Evolutionary conservation across 2,329 filamentous ascomycete species (phyloP), one percentile per base, ranked within the genome.

Genomic region (Ampelomyces quisqualis): DNA sequence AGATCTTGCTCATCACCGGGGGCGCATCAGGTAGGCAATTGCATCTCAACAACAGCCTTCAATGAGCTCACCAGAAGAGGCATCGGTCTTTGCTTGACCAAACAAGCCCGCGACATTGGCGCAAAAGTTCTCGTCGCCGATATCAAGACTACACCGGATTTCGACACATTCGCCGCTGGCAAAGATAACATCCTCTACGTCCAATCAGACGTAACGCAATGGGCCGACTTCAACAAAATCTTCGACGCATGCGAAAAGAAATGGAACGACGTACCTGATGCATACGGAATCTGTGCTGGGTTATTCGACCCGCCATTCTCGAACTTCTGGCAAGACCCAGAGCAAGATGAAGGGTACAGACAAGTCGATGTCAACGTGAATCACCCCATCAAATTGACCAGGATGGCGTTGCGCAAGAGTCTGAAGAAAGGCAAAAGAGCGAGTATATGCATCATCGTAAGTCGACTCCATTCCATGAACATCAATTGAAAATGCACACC

Each of bases 1-100:
- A 62, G 33, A 62, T 68, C 42, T 53, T 65, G 13, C 50, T 64
- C 1, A 57, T 69, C 35, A 68, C 65, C 0, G 65, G 66, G 14
- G 66, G 62, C 9, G 65, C 63, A 40, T 68, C 63, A 38, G 62
- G 60, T 62, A 43, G 11, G 8, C 18, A 34, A 23, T 21, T 34
- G 18, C 7, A 9, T 13, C 11, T 11, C 30, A 10, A 14, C 22
- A 15, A n/a, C 11, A 22, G 8, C 7, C 28, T 19, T 7, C 14
- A 14, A 32, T 14, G 47, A 27, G 3, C 27, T 39, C 22, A 41
- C 33, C 15, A 24, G 3, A 2, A 9, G n/a, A 64, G 64, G 64
- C 14, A 68, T 69, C 29, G 62, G 63, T 14, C 53, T 69, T 21
- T 40, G 45, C 5, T 57, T 67, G 18, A 52, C 57, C 4, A 53